These are phyloP conservation scores for Claviceps humidiphila DNA, from an alignment of 2,329 filamentous ascomycete genomes.

Conservation along the genomic window DNA sequence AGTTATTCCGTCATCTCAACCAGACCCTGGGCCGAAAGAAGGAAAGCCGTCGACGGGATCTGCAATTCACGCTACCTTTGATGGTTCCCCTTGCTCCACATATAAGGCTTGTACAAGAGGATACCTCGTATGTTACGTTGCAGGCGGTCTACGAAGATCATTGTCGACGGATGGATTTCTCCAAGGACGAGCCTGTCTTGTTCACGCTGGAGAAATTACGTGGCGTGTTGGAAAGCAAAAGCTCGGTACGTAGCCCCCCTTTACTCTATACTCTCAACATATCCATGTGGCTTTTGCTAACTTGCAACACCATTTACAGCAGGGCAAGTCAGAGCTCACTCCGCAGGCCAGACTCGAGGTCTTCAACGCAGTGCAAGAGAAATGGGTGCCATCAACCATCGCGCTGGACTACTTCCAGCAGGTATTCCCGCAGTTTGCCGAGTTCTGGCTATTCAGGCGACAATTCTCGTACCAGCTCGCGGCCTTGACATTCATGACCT, in stretches of 20 bases:
- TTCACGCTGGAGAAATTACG: constrained; percentile 93
- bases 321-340: constrained; percentile 56
- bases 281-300: neutral
- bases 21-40: constrained; percentile 84
- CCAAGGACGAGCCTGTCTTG: constrained; percentile 88
- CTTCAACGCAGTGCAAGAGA: constrained; percentile 87
- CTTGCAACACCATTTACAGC: constrained; percentile 12
- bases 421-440: constrained; percentile 76
- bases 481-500: constrained; percentile 94
- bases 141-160: constrained; percentile 96
- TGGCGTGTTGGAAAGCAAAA: constrained; percentile 57
- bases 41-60: constrained; percentile 81
- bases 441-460: constrained; percentile 97
- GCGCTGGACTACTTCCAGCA: constrained; percentile 80
- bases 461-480: constrained; percentile 96
- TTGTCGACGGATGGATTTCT: constrained; percentile 72
- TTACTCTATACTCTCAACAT: no score
- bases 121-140: constrained; percentile 83
- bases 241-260: constrained; percentile 29
- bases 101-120: constrained; percentile 91
- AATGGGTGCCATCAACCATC: constrained; percentile 74
- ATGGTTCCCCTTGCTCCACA: constrained; percentile 94
- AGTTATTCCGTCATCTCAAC: constrained; percentile 96
- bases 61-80: constrained; percentile 90
- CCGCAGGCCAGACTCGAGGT: constrained; percentile 72